Conservation (phyloP, 1,284 basidiomycete genomes). For the Malassezia furfur region DNA sequence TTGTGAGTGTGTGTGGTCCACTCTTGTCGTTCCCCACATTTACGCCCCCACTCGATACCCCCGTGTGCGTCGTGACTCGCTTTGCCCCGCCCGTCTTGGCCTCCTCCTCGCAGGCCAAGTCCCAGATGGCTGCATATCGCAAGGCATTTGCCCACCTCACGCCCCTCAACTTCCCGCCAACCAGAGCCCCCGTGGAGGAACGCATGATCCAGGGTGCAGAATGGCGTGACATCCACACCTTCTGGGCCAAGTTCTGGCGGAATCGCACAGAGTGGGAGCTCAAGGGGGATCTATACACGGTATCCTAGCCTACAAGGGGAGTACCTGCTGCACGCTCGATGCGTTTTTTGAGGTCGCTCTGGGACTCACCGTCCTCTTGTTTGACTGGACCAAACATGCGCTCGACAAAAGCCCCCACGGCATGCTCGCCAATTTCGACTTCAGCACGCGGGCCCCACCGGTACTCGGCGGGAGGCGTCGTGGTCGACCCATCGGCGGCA, state of each 20-base stretch:
- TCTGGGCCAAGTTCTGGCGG: constrained; percentile 23
- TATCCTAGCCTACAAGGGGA: constrained; percentile 12
- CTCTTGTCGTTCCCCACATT: constrained; percentile 22
- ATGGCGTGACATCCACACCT: constrained; percentile 26
- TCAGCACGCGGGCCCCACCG: constrained; percentile 42
- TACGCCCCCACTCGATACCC: background rate
- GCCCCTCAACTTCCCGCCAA: constrained; percentile 4
- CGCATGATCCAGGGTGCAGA: constrained; percentile 19
- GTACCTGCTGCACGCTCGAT: constrained; percentile 16
- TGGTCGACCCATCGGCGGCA: background rate
- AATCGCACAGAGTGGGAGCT: constrained; percentile 24
- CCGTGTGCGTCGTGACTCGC: constrained; percentile 7
- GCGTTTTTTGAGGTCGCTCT: background rate
- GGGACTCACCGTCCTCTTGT: background rate
- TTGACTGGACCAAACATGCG: constrained; percentile 21
- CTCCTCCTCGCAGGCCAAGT: background rate
- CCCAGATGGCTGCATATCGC: background rate
- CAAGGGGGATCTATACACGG: constrained; percentile 18
- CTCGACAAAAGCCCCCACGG: constrained; percentile 33
- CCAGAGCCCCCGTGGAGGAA: background rate
- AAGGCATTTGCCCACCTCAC: constrained; percentile 6
- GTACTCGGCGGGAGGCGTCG: constrained; percentile 26
- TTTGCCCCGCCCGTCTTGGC: background rate
- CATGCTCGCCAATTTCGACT: constrained; percentile 35
- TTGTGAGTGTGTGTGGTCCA: constrained; percentile 22